Evolutionary conservation across 2,329 filamentous ascomycete species (phyloP), one percentile per base, ranked within the genome.

Genomic region (Didymella keratinophila): DNA sequence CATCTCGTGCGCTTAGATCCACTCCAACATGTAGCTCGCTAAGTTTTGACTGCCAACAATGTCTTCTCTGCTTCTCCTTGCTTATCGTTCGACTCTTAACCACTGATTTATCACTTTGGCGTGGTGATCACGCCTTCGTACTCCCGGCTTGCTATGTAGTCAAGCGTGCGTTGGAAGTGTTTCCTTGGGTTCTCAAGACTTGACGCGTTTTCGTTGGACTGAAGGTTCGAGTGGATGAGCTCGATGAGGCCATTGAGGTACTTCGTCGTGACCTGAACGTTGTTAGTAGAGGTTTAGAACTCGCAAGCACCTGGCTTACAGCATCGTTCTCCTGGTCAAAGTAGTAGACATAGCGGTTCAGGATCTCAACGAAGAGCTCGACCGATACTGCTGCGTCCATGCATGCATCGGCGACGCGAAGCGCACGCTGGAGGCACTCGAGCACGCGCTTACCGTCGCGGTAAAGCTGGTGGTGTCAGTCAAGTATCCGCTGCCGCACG

Each of bases 321-420:
- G 93, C 93, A 80, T 99, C 95, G 78, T 99, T 99, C 75, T 97
- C 92, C 78, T 99, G 94, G 78, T 99, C 95, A 80, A 97, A 99
- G 81, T 98, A 99, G 78, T 99, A 99, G 52, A 98, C 93, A 76
- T 99, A 99, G 78, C 95, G 88, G 78, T 99, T 97, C 55, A 99
- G 82, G 63, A 99, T 99, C 80, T 99, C 95, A 56, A 99, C 94
- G 78, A 99, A 99, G 47, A 99, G 85, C 79, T 99, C 96, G 45
- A 99, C 95, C 2, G 93, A 97, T 4, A 97, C 93, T 7, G 93
- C 92, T 8, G 93, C 95, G 78, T 99, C 96, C 95, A 99, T 99
- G 80, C 95, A 99, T 7, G 95, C 96, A 78, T 99, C 95, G 2
- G 95, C 96, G 27, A 99, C 96, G 34, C 96, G 89, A 10, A 99